Conservation (phyloP, 345 rosid species). For the Tarenaya hassleriana region DNA sequence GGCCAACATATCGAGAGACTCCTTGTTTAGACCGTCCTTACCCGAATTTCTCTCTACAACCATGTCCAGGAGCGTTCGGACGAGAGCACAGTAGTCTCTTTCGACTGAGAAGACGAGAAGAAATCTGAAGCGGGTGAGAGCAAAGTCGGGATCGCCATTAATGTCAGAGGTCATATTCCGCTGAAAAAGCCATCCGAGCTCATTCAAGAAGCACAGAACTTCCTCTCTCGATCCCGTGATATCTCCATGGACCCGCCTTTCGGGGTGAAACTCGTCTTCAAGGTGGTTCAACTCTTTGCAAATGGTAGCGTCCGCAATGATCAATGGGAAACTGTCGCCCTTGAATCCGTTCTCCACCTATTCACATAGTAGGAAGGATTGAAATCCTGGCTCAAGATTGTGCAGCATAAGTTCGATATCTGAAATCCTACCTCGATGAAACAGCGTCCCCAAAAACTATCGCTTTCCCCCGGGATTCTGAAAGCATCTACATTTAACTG, state of each 20-base stretch:
- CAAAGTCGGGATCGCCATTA: slow-evolving; percentile 33
- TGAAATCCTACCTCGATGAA: slow-evolving; percentile 66
- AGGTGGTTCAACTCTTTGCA: slow-evolving; percentile 75
- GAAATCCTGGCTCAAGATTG: too few relatives aligned
- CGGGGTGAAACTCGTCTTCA: slow-evolving; percentile 54
- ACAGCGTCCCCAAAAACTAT: slow-evolving; percentile 56
- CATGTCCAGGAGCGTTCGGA: slow-evolving; percentile 53
- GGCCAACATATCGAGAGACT: slow-evolving; percentile 43
- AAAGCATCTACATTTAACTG: slow-evolving; percentile 51
- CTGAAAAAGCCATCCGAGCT: slow-evolving; percentile 95
- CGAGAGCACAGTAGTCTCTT: slow-evolving; percentile 61
- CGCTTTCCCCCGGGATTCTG: slow-evolving; percentile 35
- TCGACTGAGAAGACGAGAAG: slow-evolving; percentile 66
- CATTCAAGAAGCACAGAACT: slow-evolving; percentile 65
- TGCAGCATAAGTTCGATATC: too few relatives aligned
- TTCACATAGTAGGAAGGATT: slow-evolving; percentile 14
- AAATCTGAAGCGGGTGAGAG: slow-evolving; percentile 62
- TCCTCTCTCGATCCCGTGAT: slow-evolving; percentile 56
- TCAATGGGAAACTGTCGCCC: slow-evolving; percentile 75
- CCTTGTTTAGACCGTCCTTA: slow-evolving; percentile 37
- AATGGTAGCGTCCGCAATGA: slow-evolving; percentile 68
- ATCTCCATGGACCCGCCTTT: slow-evolving; percentile 27
- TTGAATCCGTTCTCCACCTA: slow-evolving; percentile 90
- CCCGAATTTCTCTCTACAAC: slow-evolving; percentile 46
- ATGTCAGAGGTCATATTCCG: slow-evolving; percentile 32